Evolutionary conservation across 257 asterid genomes (phyloP), one percentile per base, ranked within the genome.

Genomic region (Gentiana dahurica): DNA sequence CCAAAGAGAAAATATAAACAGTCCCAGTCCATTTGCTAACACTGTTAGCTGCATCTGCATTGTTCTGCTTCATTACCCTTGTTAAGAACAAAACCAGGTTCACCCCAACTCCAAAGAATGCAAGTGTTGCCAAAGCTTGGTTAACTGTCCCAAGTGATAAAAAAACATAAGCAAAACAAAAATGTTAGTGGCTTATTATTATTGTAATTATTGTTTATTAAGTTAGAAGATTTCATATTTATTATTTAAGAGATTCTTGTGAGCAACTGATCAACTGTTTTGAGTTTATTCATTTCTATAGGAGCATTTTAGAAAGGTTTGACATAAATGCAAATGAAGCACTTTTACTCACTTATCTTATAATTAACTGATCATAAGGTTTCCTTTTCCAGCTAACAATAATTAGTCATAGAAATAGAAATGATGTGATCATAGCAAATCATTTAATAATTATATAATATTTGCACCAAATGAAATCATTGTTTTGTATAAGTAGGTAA

Each of bases 21-120:
- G 97, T 89, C 58, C 97, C 97, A 0, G 95, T 89, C 97, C 97
- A 89, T 65, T 85, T 89, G 80, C 97, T 89, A 4, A 89, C 95
- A 34, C 61, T 78, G 69, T 89, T 89, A 9, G 97, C 97, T 0
- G 97, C 97, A 33, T 80, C 85, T 2, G 97, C 97, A 57, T 89
- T 89, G 77, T 84, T 87, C 61, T 86, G 95, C 5, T 90, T 94
- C 86, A 86, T 86, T 0, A 89, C 95, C 65, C 97, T 64, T 0
- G 95, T 89, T 32, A 89, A 66, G 65, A 73, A 89, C 71, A 89
- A 61, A 1, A 89, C 97, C 59, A 89, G 63, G 67, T 89, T 89
- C 47, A 86, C 97, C 11, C 97, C 97, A 4, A 89, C 95, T 0
- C 97, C 97, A 43, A 89, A 89, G 71, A 89, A 89, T 47, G 97